Evolutionary conservation across 2,329 filamentous ascomycete species (phyloP).

Genomic region (Talaromyces sp.): DNA sequence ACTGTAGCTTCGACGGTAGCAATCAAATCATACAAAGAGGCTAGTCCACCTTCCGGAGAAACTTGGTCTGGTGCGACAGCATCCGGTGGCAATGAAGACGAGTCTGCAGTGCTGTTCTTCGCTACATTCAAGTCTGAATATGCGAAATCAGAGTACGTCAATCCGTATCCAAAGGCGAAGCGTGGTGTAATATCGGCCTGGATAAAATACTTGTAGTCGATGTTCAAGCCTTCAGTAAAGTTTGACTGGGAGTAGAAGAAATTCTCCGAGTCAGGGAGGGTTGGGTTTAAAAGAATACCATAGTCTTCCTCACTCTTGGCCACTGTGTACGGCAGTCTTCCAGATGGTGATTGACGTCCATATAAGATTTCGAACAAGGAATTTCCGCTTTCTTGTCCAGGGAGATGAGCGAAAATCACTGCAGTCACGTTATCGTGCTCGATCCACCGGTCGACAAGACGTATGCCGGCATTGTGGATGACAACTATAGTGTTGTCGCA

Average conservation of each 20-base stretch:
- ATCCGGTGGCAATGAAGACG: not conserved
- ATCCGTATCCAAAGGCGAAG: conserved; percentile 34
- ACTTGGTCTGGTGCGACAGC: not conserved
- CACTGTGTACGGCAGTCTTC: conserved; percentile 57
- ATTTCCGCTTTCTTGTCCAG: conserved; percentile 57
- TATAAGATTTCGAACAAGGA: conserved; percentile 54
- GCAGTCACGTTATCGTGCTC: conserved; percentile 60
- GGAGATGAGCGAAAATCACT: conserved; percentile 58
- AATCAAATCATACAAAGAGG: conserved; percentile 42
- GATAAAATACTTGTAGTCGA: conserved; percentile 52
- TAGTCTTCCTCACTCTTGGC: conserved; percentile 54
- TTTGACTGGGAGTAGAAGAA: conserved; percentile 19
- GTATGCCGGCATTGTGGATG: conserved; percentile 58
- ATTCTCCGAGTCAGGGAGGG: conserved; percentile 12
- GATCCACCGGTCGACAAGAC: conserved; percentile 56
- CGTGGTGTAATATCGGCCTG: conserved; percentile 27
- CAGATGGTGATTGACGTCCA: conserved; percentile 52
- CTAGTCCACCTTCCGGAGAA: conserved; percentile 44
- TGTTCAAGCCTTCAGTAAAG: conserved; percentile 47
- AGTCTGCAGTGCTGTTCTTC: not conserved
- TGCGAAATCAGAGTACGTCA: conserved; percentile 57
- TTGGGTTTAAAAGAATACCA: conserved; percentile 38
- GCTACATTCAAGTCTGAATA: conserved; percentile 56
- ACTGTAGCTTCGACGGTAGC: conserved; percentile 38
- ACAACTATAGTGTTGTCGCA: conserved; percentile 61